Percentiles rank a stretch among this genome's conserved stretches.
These are phyloP conservation scores for Carex parvula DNA, from an alignment of 176 grass and related monocot species.

Conservation along the genomic window DNA sequence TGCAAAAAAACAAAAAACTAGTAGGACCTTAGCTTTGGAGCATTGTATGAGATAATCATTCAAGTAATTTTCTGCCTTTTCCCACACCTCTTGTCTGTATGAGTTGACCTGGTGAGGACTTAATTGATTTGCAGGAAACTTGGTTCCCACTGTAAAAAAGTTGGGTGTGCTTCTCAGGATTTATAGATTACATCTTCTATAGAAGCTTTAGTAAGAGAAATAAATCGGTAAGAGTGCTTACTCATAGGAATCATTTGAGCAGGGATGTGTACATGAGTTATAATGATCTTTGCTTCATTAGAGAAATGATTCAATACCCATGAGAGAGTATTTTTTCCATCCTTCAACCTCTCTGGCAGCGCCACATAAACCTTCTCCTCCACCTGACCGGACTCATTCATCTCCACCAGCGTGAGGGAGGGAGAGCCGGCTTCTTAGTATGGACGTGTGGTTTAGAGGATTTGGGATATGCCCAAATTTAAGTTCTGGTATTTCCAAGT, in stretches of 20 bases:
- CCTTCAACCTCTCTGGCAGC: slow-evolving; percentile 41
- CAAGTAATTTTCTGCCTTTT: not conserved
- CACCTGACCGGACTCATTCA: not conserved
- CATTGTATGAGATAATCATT: not conserved
- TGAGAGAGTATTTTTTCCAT: slow-evolving; percentile 40
- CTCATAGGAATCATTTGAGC: slow-evolving; percentile 76
- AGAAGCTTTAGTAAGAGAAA: not conserved
- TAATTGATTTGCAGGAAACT: not conserved
- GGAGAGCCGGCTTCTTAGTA: no score
- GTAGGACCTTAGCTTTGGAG: not conserved
- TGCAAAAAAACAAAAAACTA: not conserved
- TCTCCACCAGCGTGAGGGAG: not conserved
- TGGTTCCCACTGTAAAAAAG: not conserved
- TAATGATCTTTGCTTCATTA: slow-evolving; percentile 35
- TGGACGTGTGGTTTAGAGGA: not conserved
- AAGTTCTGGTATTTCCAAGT: no score
- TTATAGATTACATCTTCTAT: not conserved
- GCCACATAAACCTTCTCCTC: slow-evolving; percentile 56
- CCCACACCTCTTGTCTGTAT: not conserved
- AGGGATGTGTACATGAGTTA: slow-evolving; percentile 69
- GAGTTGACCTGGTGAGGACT: slow-evolving; percentile 1
- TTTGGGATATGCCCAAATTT: not conserved
- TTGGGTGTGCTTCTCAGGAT: not conserved
- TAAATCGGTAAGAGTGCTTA: slow-evolving; percentile 30
- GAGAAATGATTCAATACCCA: slow-evolving; percentile 45